Conservation (phyloP, 2,329 filamentous ascomycete genomes). For the Chrysosporium keratinophilum region DNA sequence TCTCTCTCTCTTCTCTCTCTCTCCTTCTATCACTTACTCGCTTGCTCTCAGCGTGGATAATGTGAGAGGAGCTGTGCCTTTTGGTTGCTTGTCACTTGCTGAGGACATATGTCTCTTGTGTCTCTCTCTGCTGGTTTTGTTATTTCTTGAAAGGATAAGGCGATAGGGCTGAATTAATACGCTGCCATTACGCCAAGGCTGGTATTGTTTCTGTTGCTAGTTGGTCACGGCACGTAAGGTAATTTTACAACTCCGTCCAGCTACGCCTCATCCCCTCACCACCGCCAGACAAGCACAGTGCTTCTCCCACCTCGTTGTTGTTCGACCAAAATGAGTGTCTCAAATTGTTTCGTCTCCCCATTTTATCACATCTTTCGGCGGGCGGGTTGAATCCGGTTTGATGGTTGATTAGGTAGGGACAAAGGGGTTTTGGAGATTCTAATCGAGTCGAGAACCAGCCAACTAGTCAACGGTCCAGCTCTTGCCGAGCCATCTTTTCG, state of each 20-base stretch:
- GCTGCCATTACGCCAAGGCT: neutral
- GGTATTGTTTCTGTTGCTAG: neutral
- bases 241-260: neutral
- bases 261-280: neutral
- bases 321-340: slow-evolving; percentile 1
- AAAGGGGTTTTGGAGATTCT: too few relatives aligned
- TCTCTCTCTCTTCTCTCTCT: neutral
- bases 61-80: too few relatives aligned
- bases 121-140: neutral
- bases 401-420: neutral
- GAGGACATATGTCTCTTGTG: neutral
- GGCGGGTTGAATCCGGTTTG: neutral
- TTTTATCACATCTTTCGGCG: too few relatives aligned
- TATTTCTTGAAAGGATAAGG: neutral
- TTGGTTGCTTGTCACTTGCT: too few relatives aligned
- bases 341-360: neutral
- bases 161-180: slow-evolving; percentile 12
- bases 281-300: neutral
- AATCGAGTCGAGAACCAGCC: too few relatives aligned
- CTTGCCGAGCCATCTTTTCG: neutral
- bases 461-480: too few relatives aligned
- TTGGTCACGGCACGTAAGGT: neutral
- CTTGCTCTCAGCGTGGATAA: neutral
- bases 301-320: neutral
- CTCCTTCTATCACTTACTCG: neutral